Base-by-base conservation (phyloP, 352 stramenopile species). In the Pythium vanterpoolii region DNA sequence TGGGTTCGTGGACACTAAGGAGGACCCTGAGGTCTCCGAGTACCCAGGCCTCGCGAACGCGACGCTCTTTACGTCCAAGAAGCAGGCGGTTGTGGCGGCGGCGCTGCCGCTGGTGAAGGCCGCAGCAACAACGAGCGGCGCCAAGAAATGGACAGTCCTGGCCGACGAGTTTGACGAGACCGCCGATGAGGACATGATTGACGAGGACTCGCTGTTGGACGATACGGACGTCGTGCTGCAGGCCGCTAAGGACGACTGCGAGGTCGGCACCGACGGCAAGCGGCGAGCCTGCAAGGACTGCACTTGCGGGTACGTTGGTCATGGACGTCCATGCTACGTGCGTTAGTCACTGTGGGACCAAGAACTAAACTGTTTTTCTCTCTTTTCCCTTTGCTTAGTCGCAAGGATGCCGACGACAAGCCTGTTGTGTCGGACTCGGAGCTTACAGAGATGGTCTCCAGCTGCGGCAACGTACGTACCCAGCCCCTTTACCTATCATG, bases 281-380 rank as follows among this genome's bases (percentile, higher is more conserved):
- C 88, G 87, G 65, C 83, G 89, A 48, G 84, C 96, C 6, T 99
- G 96, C 86, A 98, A 98, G 73, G 92, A 99, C 77, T 99, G 96
- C 77, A 98, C 91, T 26, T 99, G 96, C 80, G 96, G 96, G 84
- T 93, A 72, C 49, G 21, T 14, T 24, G n/a, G n/a, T n/a, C n/a
- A n/a, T n/a, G n/a, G n/a, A n/a, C n/a, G n/a, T n/a, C n/a, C n/a
- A n/a, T n/a, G n/a, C n/a, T n/a, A n/a, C n/a, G n/a, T n/a, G n/a
- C n/a, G n/a, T n/a, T n/a, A n/a, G n/a, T n/a, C n/a, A n/a, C 11
- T 36, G 31, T 6, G 31, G 11, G 11, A 36, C 6, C 31, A 5
- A 5, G 34, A 42, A 42, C 34, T 42, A 30, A 46, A 18, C 21
- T 27, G 0, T 34, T 1, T 42, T 1, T 43, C 9, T 16, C 10